Evolutionary conservation across 1,139 yeast genomes (phyloP).

Genomic region (Zygosaccharomyces sapae): DNA sequence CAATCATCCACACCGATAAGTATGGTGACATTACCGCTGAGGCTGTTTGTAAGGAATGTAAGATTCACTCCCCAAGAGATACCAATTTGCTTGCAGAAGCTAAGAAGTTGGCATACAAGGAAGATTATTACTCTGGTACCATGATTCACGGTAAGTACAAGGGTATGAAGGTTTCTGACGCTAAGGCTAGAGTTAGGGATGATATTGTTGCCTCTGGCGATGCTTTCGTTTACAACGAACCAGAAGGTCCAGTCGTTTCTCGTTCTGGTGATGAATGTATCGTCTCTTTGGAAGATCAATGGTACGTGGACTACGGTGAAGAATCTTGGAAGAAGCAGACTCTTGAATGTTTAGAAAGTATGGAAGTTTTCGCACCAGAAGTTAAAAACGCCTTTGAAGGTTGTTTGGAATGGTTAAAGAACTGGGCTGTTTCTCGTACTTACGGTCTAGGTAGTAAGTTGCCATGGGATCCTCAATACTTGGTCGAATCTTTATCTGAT

Average conservation of each 20-base stretch:
- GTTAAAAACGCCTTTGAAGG: conserved; percentile 91
- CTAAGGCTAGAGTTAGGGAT: conserved; percentile 80
- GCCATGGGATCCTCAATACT: conserved; percentile 95
- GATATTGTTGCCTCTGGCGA: conserved; percentile 73
- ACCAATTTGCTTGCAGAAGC: conserved; percentile 82
- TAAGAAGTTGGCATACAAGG: conserved; percentile 92
- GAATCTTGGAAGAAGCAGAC: conserved; percentile 85
- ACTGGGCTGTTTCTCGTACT: conserved; percentile 98
- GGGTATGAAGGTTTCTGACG: conserved; percentile 87
- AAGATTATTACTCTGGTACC: conserved; percentile 89
- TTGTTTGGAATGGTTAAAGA: conserved; percentile 92
- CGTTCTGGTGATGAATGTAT: conserved; percentile 97
- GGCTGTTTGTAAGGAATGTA: conserved; percentile 74
- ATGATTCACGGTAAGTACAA: conserved; percentile 76
- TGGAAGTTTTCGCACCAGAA: conserved; percentile 82
- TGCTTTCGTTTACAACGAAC: conserved; percentile 91
- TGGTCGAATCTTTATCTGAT: conserved; percentile 93
- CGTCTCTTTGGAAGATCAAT: conserved; percentile 96
- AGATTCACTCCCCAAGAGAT: conserved; percentile 95
- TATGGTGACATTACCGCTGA: conserved; percentile 92
- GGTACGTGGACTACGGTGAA: conserved; percentile 98
- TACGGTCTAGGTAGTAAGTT: conserved; percentile 93
- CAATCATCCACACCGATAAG: conserved; percentile 73
- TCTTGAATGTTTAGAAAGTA: conserved; percentile 65
- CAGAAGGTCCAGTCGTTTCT: conserved; percentile 83